phyloP scores from a whole-genome alignment of 2,329 filamentous ascomycete species.

The Orbilia oligospora region DNA sequence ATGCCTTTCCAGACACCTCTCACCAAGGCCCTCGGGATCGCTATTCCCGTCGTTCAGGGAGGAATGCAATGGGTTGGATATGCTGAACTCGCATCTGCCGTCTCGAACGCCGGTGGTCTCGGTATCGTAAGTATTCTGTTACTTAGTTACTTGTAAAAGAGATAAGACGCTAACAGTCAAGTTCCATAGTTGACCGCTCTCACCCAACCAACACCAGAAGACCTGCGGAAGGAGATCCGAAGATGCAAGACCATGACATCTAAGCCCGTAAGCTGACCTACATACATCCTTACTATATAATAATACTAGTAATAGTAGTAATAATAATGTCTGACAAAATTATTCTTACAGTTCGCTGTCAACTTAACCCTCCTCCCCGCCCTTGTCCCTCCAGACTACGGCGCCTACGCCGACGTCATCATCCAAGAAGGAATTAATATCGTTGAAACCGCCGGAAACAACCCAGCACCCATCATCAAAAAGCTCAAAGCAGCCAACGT shows the following conservation, averaged over 20 bases:
- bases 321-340: background rate
- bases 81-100: constrained; percentile 81
- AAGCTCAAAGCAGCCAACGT: constrained; percentile 82
- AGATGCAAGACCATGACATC: constrained; percentile 84
- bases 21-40: constrained; percentile 55
- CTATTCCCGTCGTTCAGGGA: constrained; percentile 85
- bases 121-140: constrained; percentile 72
- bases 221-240: constrained; percentile 92
- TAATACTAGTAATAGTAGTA: no score
- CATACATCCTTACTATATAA: background rate
- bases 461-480: constrained; percentile 88
- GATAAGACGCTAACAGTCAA: constrained; percentile 36
- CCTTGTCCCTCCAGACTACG: constrained; percentile 91
- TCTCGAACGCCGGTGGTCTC: constrained; percentile 85
- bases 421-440: constrained; percentile 93
- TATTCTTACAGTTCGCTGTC: constrained; percentile 79
- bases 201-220: constrained; percentile 92
- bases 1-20: constrained; percentile 60
- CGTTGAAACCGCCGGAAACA: constrained; percentile 87
- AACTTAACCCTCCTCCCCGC: constrained; percentile 95
- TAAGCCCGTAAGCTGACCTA: constrained; percentile 69
- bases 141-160: background rate
- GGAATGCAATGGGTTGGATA: constrained; percentile 91
- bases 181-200: constrained; percentile 77
- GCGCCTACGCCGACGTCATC: constrained; percentile 88